Percentiles rank a stretch among this genome's conserved stretches.
These are phyloP conservation scores for Carpinus fangiana DNA, from an alignment of 306 rosid genomes.

Conservation along the genomic window DNA sequence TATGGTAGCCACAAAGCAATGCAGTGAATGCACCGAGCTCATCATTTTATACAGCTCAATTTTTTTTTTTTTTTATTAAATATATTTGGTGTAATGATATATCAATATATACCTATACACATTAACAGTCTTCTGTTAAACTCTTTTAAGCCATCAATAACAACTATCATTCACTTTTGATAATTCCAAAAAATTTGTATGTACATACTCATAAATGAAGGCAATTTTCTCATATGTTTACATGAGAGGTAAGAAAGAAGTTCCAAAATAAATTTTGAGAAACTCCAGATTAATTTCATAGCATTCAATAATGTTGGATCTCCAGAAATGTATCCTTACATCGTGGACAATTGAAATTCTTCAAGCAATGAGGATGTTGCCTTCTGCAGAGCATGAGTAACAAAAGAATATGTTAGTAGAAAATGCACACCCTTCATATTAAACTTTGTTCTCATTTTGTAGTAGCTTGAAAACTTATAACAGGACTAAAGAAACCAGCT, in stretches of 20 bases:
- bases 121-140: neutral
- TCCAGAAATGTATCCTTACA: conserved; percentile 48
- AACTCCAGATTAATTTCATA: too few relatives aligned
- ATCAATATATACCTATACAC: neutral
- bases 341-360: conserved; percentile 55
- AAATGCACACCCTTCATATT: neutral
- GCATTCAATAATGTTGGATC: neutral
- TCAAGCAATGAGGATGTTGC: conserved; percentile 57
- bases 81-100: neutral
- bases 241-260: neutral
- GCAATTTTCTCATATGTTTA: neutral
- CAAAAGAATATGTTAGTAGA: conserved; percentile 10
- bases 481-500: neutral
- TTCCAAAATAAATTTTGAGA: too few relatives aligned
- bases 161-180: neutral
- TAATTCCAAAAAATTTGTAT: too few relatives aligned
- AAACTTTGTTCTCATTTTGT: neutral
- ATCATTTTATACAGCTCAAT: neutral
- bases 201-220: neutral
- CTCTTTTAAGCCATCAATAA: neutral
- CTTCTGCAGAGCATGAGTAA: conserved; percentile 38
- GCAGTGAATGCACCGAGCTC: neutral
- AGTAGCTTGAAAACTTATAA: neutral
- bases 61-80: neutral
- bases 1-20: neutral